phyloP scores from a whole-genome alignment of 2,329 filamentous ascomycete genomes.

The Cryphonectria naterciae region DNA sequence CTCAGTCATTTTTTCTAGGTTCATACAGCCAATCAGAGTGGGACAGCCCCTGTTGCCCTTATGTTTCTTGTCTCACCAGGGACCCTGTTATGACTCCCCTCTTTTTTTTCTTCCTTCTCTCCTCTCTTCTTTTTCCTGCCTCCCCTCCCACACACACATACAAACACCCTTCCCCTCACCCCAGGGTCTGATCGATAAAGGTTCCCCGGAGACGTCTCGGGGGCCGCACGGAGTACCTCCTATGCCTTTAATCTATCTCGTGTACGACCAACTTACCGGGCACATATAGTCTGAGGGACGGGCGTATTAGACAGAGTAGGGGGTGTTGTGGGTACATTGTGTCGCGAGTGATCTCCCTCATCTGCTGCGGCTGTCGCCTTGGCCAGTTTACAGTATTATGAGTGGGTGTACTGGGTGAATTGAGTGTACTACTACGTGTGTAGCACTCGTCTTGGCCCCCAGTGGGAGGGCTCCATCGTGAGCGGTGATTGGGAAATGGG shows the following conservation, averaged over 20 bases:
- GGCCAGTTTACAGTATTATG: not conserved
- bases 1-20: not conserved
- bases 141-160: not conserved
- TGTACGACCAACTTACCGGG: conserved; percentile 18
- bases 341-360: not conserved
- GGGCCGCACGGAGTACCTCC: conserved; percentile 8
- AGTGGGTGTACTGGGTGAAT: not conserved
- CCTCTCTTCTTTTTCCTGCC: not conserved
- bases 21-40: conserved; percentile 16
- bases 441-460: not conserved
- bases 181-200: conserved; percentile 1
- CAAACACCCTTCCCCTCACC: conserved; percentile 2
- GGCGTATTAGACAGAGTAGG: conserved; percentile 3
- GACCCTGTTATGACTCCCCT: not conserved
- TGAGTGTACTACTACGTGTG: not conserved
- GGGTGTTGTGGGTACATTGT: not conserved
- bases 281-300: not conserved
- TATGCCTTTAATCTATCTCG: conserved; percentile 26
- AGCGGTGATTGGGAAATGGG: conserved; percentile 8
- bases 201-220: conserved; percentile 11
- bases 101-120: not conserved
- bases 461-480: not conserved
- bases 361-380: not conserved
- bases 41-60: conserved; percentile 5
- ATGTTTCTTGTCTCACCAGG: not conserved